These are phyloP conservation scores for Dactylonectria estremocensis DNA, from an alignment of 2,329 filamentous ascomycete species.

Conservation along the genomic window DNA sequence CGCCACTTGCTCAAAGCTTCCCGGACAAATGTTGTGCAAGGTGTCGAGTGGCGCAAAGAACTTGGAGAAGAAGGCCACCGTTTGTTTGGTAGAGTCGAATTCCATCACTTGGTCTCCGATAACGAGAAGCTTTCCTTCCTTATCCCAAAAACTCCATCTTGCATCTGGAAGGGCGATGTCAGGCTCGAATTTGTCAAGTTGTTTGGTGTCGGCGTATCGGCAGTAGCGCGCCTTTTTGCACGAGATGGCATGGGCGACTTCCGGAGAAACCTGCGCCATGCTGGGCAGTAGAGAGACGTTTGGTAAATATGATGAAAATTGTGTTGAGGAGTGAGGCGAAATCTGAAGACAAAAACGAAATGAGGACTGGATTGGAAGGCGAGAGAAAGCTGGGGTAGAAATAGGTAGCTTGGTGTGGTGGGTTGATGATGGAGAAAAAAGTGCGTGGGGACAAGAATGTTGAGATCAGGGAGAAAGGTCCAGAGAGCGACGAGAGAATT, in stretches of 20 bases:
- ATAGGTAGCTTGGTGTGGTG: no score
- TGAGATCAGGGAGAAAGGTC: no score
- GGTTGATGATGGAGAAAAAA: no score
- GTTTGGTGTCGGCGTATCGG: conserved; percentile 47
- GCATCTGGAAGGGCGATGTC: conserved; percentile 44
- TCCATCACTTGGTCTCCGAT: conserved; percentile 2
- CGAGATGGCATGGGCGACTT: conserved; percentile 44
- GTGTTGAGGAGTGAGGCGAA: no score
- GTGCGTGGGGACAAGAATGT: no score
- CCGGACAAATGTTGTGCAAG: conserved; percentile 43
- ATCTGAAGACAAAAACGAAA: no score
- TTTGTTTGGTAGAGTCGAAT: conserved; percentile 26
- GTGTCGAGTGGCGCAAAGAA: conserved; percentile 42
- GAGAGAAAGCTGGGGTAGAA: no score
- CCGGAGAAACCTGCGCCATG: conserved; percentile 40
- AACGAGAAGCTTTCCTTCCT: conserved; percentile 21
- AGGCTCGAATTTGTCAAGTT: conserved; percentile 42
- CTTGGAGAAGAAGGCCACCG: conserved; percentile 38
- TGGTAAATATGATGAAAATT: no score
- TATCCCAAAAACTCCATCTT: conserved; percentile 37
- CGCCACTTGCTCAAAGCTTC: conserved; percentile 45
- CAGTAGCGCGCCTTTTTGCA: conserved; percentile 48
- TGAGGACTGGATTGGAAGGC: no score
- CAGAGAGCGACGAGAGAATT: no score
- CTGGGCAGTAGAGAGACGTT: not conserved